A percentile compares a stretch with the other conserved stretches of the same genome.
These are phyloP conservation scores for Venturia pyrina DNA, from an alignment of 2,329 filamentous ascomycete species.

Conservation along the genomic window DNA sequence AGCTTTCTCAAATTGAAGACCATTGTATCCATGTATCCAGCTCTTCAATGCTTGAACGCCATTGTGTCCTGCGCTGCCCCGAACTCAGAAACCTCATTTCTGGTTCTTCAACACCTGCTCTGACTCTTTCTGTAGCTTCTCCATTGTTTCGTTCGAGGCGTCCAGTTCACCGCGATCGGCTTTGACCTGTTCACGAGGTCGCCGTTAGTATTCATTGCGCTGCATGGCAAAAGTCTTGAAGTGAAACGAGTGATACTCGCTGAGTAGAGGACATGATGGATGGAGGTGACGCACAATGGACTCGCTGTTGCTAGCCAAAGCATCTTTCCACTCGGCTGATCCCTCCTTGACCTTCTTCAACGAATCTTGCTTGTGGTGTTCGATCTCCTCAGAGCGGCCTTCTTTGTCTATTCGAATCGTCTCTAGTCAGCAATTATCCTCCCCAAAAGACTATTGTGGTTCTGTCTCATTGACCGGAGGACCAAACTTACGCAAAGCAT, in stretches of 20 bases:
- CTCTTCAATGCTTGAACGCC: background rate
- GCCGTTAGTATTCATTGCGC: background rate
- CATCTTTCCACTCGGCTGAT: constrained; percentile 64
- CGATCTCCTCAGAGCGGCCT: constrained; percentile 33
- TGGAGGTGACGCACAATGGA: constrained; percentile 48
- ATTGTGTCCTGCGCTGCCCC: background rate
- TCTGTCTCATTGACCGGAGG: background rate
- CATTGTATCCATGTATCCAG: background rate
- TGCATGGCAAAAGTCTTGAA: background rate
- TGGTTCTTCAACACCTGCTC: constrained; percentile 41
- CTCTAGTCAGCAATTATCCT: background rate
- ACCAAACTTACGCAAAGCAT: constrained; percentile 29
- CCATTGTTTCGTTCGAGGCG: constrained; percentile 33
- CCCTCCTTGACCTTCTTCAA: constrained; percentile 44
- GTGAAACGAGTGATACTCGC: background rate
- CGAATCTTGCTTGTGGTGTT: constrained; percentile 53
- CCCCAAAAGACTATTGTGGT: background rate
- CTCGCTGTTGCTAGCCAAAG: constrained; percentile 70
- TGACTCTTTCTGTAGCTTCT: constrained; percentile 49
- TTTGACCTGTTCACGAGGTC: constrained; percentile 32
- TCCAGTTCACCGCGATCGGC: constrained; percentile 47
- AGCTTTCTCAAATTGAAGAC: background rate
- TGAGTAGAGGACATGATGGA: background rate
- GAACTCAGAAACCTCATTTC: background rate
- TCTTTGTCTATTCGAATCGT: constrained; percentile 30